Evolutionary conservation across 1,139 yeast genomes (phyloP), one percentile per base, ranked within the genome.

Genomic region (Entelexis sorbosivorans): DNA sequence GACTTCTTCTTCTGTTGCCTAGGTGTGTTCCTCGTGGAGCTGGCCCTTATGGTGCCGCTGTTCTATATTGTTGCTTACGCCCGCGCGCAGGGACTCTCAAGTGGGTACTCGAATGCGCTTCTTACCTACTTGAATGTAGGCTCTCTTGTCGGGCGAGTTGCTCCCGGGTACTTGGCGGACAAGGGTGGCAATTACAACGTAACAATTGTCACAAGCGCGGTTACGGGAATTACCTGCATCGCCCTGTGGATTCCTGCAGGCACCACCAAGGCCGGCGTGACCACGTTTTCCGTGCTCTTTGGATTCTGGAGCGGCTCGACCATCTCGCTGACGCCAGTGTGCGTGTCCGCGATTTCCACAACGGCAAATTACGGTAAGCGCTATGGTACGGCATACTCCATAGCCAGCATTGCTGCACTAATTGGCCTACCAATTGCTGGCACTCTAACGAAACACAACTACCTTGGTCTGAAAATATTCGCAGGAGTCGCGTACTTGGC

Each of bases 281-380:
- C 75, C 56, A 70, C 68, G 1, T 79, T 74, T 64, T 68, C 77
- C 0, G 71, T 71, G 1, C 54, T 78, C 20, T 76, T 76, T 55
- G 86, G 86, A 0, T 72, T 77, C 58, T 74, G 74, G 65, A 68
- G 74, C 28, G 76, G 78, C 9, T 69, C 77, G 1, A 68, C 74
- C 5, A 66, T 75, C 49, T 68, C 78, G 29, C 56, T 75, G 52
- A 68, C 74, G 0, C 78, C 79, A 0, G 73, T 71, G 2, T 69
- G 74, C 56, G 65, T 73, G 17, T 65, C 71, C 0, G 85, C 81
- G 62, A 77, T 82, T 19, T 79, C 85, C 43, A 73, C 73, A 46
- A 77, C 82, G 1, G 77, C 77, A 38, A 76, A 74, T 52, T 82
- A 81, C 61, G 89, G 89, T 28, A 78, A 75, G 61, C 73, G 83